Evolutionary conservation across 768 basidiomycete species (phyloP).

Genomic region (Sarcomyxa edulis): DNA sequence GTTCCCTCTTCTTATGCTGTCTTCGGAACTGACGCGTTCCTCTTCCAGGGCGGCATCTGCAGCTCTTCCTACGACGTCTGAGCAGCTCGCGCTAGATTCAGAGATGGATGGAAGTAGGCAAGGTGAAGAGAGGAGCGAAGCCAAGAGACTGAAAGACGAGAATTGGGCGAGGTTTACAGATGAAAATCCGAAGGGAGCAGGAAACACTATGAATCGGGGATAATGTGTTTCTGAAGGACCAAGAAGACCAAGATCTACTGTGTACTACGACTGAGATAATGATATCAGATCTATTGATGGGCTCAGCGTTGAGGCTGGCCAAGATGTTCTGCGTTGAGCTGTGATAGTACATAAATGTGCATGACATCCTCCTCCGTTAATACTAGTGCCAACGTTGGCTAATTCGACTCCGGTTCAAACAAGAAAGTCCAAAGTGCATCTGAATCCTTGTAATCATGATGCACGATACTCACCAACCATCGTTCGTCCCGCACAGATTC

Average conservation of each 20-base stretch:
- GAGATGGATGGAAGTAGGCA: conserved; percentile 78
- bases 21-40: no score
- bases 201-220: conserved; percentile 95
- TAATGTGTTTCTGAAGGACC: no score
- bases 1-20: neutral
- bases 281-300: no score
- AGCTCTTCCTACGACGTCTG: conserved; percentile 62
- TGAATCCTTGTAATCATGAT: conserved; percentile 85
- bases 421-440: conserved; percentile 85
- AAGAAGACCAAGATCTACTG: no score
- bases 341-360: no score
- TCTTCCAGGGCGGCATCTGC: conserved; percentile 62
- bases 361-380: no score
- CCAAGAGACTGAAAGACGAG: conserved; percentile 81
- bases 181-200: conserved; percentile 81
- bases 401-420: conserved; percentile 28
- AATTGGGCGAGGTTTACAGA: conserved; percentile 91
- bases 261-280: no score
- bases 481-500: conserved; percentile 64
- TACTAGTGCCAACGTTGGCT: no score
- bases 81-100: conserved; percentile 72
- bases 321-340: no score
- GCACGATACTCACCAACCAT: conserved; percentile 90
- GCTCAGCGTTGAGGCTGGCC: no score
- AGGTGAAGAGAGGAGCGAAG: conserved; percentile 66